Conservation (phyloP, 148 eudicot genomes). For the Chenopodium formosanum region DNA sequence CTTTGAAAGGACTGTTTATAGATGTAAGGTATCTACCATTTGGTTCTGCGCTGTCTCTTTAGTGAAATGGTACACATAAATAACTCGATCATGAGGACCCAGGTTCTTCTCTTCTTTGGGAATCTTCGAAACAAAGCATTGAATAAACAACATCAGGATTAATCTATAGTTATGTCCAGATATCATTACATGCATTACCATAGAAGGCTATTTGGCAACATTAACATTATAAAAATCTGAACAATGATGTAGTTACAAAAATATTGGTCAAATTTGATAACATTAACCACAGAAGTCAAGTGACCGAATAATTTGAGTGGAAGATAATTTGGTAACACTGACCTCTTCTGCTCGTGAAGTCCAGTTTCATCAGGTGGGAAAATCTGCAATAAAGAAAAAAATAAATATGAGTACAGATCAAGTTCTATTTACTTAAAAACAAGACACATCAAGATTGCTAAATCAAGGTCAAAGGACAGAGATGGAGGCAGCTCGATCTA, state of each 20-base stretch:
- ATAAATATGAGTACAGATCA: neutral
- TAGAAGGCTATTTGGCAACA: neutral
- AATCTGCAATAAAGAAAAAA: slow-evolving; percentile 41
- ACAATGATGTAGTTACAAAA: neutral
- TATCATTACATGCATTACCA: neutral
- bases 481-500: neutral
- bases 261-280: neutral
- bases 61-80: slow-evolving; percentile 81
- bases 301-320: neutral
- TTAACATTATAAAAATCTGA: neutral
- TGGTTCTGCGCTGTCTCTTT: slow-evolving; percentile 85
- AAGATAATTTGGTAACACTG: slow-evolving; percentile 5
- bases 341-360: slow-evolving; percentile 95
- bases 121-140: slow-evolving; percentile 42
- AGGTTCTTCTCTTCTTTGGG: slow-evolving; percentile 91
- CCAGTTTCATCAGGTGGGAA: slow-evolving; percentile 82
- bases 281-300: neutral
- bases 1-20: neutral
- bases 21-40: slow-evolving; percentile 37
- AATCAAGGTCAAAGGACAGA: neutral
- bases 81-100: slow-evolving; percentile 72
- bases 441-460: neutral
- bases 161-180: neutral
- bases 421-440: too few species aligned
- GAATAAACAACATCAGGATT: neutral